phyloP scores from a whole-genome alignment of 495 filamentous ascomycete genomes.

The Aspergillus panamensis region DNA sequence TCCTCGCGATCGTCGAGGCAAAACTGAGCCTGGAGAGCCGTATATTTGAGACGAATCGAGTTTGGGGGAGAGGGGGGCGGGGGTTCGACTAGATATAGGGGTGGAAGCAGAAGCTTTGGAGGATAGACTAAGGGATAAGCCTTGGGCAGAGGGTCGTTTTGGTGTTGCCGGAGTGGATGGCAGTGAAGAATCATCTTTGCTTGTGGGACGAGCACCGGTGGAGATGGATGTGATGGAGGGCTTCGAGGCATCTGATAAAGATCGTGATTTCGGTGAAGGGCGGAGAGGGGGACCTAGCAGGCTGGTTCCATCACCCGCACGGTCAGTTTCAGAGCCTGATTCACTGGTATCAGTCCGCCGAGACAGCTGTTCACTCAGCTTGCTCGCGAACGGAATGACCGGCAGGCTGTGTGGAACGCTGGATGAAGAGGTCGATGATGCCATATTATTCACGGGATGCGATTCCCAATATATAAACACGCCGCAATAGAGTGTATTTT shows the following conservation, averaged over 20 bases:
- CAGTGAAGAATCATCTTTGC: constrained; percentile 80
- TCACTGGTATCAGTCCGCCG: constrained; percentile 26
- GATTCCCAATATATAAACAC: constrained; percentile 14
- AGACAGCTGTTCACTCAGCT: constrained; percentile 41
- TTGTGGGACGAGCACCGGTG: constrained; percentile 31
- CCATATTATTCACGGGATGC: constrained; percentile 16
- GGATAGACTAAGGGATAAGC: constrained; percentile 73
- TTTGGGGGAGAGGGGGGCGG: constrained; percentile 79
- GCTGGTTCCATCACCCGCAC: constrained; percentile 17
- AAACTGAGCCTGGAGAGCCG: constrained; percentile 75
- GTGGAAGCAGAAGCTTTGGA: constrained; percentile 52
- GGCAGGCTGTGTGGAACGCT: constrained; percentile 24
- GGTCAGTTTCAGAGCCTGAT: constrained; percentile 13
- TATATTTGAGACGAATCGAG: constrained; percentile 79
- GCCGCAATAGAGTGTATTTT: background rate
- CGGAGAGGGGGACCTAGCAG: constrained; percentile 22
- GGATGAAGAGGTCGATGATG: constrained; percentile 23
- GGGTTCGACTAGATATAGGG: constrained; percentile 56
- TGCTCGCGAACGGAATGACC: constrained; percentile 36
- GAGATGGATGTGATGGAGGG: constrained; percentile 29
- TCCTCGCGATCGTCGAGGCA: constrained; percentile 81
- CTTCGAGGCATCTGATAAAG: constrained; percentile 44
- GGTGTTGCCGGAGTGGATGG: constrained; percentile 60
- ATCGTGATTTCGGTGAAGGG: constrained; percentile 40
- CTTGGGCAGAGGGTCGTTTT: constrained; percentile 59